Evolutionary conservation across 73 alveolate species (phyloP).

Genomic region (Paramecium bursaria): DNA sequence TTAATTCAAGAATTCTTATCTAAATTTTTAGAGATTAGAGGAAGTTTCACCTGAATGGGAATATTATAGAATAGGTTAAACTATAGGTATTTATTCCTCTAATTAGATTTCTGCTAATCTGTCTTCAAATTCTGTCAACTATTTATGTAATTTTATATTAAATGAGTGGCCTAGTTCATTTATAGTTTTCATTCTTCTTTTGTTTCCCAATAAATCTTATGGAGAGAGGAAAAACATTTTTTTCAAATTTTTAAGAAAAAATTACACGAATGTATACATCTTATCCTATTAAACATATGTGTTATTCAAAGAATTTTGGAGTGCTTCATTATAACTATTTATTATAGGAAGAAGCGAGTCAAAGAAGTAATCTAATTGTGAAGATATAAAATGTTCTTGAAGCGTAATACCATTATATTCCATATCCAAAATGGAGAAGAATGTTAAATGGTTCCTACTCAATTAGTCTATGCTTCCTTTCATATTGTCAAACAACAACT

Average conservation of each 20-base stretch:
- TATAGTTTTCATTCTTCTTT: slow-evolving; percentile 23
- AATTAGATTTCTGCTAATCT: too few species aligned
- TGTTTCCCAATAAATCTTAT: not conserved
- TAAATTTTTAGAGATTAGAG: not conserved
- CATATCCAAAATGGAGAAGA: not conserved
- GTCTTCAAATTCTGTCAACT: not conserved
- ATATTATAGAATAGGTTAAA: too few species aligned
- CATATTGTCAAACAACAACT: not conserved
- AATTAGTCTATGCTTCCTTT: slow-evolving; percentile 22
- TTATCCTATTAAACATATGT: slow-evolving; percentile 5
- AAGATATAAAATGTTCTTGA: slow-evolving; percentile 28
- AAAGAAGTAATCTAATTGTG: slow-evolving; percentile 22
- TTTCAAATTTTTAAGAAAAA: slow-evolving; percentile 35
- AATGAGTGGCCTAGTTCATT: slow-evolving; percentile 6
- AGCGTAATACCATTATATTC: slow-evolving; percentile 11
- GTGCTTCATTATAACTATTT: slow-evolving; percentile 12
- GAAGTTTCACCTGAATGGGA: slow-evolving; percentile 7
- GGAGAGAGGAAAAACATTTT: slow-evolving; percentile 54
- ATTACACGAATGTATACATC: slow-evolving; percentile 24
- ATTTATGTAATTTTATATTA: not conserved
- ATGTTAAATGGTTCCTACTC: not conserved
- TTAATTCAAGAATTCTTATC: not conserved
- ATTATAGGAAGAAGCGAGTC: slow-evolving; percentile 48
- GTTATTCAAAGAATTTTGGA: slow-evolving; percentile 10
- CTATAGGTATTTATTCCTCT: not conserved